A percentile compares a stretch with the other conserved stretches of the same genome.
Conservation (phyloP, 2,329 filamentous ascomycete genomes). For the Pleomassaria siparia region DNA sequence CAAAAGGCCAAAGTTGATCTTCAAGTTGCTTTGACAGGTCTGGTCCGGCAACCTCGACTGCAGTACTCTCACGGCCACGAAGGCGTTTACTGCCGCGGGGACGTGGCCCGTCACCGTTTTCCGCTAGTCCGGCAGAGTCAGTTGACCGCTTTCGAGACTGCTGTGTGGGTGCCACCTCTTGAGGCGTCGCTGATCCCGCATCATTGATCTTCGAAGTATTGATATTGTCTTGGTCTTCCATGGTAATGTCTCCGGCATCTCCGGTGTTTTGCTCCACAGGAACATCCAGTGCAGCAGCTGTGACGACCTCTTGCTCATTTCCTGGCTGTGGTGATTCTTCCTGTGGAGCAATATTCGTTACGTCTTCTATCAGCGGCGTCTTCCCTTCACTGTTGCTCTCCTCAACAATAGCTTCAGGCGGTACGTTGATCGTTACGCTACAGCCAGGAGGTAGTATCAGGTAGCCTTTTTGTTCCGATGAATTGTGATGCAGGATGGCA, state of each 20-base stretch:
- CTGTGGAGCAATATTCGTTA: conserved; percentile 4
- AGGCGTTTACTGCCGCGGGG: conserved; percentile 63
- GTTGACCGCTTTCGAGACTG: conserved; percentile 62
- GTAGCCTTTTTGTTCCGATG: conserved; percentile 44
- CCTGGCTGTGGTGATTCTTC: conserved; percentile 10
- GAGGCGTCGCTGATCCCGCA: conserved; percentile 9
- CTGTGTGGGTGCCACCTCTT: conserved; percentile 42
- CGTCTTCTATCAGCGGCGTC: conserved; percentile 7
- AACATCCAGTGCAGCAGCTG: neutral
- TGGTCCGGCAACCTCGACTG: conserved; percentile 51
- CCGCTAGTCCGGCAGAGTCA: conserved; percentile 60
- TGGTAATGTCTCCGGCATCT: conserved; percentile 20
- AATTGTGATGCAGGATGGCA: conserved; percentile 48
- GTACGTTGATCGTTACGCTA: conserved; percentile 47
- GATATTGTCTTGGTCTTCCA: conserved; percentile 21
- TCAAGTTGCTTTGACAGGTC: conserved; percentile 58
- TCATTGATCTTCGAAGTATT: conserved; percentile 19
- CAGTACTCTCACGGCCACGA: conserved; percentile 56
- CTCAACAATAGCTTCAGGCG: conserved; percentile 29
- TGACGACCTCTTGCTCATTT: conserved; percentile 3
- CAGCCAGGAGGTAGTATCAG: conserved; percentile 36
- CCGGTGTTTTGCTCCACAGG: neutral
- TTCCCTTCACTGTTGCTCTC: conserved; percentile 12
- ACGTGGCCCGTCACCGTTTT: conserved; percentile 58
- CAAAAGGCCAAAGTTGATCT: conserved; percentile 55